These are phyloP conservation scores for Aspergillus biplanus DNA, from an alignment of 495 filamentous ascomycete species.

Conservation along the genomic window DNA sequence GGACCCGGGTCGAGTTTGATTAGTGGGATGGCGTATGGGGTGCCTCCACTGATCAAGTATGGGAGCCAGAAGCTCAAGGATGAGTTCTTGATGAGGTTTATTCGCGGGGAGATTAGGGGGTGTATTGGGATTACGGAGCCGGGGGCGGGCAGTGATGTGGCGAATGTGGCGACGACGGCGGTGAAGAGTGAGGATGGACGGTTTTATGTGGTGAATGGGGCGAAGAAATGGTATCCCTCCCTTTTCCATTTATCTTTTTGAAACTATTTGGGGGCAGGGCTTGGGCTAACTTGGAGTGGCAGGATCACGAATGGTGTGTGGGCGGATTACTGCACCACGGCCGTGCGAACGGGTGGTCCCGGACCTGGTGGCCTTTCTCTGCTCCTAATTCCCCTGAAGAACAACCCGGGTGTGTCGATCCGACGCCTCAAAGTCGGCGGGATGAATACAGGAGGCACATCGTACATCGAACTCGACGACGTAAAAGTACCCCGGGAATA, in stretches of 20 bases:
- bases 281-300: not conserved
- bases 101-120: not conserved
- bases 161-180: not conserved
- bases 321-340: slow-evolving; percentile 1
- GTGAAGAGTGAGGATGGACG: not conserved
- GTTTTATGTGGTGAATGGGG: not conserved
- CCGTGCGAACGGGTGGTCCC: not conserved
- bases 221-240: not conserved
- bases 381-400: not conserved
- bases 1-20: not conserved
- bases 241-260: not conserved
- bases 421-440: not conserved
- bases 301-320: not conserved
- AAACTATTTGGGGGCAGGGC: too few species aligned
- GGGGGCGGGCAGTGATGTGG: not conserved
- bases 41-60: slow-evolving; percentile 1
- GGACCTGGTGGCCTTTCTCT: not conserved
- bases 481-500: not conserved
- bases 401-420: not conserved
- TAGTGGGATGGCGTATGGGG: not conserved
- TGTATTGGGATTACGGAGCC: not conserved
- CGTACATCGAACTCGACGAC: not conserved
- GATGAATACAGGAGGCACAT: not conserved
- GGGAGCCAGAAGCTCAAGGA: not conserved
- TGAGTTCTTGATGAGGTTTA: not conserved